Evolutionary conservation across 2,329 filamentous ascomycete species (phyloP), one percentile per base, ranked within the genome.

Genomic region (Ophiostoma angusticollis): DNA sequence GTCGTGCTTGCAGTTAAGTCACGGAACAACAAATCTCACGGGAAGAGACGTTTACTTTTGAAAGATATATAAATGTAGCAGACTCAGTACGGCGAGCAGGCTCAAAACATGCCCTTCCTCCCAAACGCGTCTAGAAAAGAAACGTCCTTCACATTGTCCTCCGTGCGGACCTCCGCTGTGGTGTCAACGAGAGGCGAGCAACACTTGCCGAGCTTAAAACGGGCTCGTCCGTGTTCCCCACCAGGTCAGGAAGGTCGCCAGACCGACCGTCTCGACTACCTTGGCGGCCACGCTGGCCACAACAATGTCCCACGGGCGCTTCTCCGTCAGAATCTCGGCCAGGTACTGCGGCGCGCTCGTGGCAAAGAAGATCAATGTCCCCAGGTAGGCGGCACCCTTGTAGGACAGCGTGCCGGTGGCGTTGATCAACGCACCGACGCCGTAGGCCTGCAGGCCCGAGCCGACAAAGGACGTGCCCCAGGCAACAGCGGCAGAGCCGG

Each of bases 211-310:
- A n/a, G n/a, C n/a, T 57, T 86, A 77, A 62, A 94, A 93, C 45
- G 85, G 85, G 69, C 86, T 89, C 65, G 85, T 91, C 58, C 83
- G 80, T 55, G 89, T 95, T 55, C 89, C 89, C 89, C 89, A 96
- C 82, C 84, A 96, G 58, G 85, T 94, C 53, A 96, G 71, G 74
- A 96, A 85, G 55, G 94, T 60, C 47, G 82, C 86, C 43, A 96
- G 74, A 48, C 89, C 91, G 44, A 96, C 75, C 3, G 91, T 95
- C 75, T 96, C 91, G 52, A 94, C 74, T 52, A 91, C 66, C 64
- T 91, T 87, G 56, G 84, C 80, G 36, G 91, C 65, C 46, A 82
- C 75, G 57, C 82, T 83, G 49, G 95, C 80, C 51, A 84, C 85
- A 50, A 96, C 77, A 46, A 84, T 89, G 63, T 96, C 89, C 43